Evolutionary conservation across 768 basidiomycete genomes (phyloP), one percentile per base, ranked within the genome.

Genomic region (Boletus rubroflammeus): DNA sequence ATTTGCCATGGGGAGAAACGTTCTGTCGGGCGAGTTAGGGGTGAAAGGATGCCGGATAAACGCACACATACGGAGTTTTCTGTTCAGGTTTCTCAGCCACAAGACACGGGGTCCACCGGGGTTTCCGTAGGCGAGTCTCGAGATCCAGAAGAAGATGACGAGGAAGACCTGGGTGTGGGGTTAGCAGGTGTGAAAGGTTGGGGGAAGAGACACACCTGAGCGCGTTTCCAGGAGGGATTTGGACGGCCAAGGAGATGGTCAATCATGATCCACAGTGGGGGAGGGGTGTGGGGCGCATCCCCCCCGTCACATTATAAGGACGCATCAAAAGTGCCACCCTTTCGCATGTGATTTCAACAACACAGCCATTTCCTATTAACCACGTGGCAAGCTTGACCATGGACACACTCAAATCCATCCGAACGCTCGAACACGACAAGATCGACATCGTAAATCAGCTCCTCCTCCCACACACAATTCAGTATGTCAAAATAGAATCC

Each of bases 1-100:
- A 98, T 79, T 66, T 99, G 95, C 88, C 93, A 99, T n/a, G 97
- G 97, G 0, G 94, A 88, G 75, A 93, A 96, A 21, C 84, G 83
- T 65, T 79, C 86, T 93, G 28, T 47, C 17, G 3, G 6, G 26
- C 23, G 43, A n/a, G 29, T 53, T 40, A 56, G 60, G 23, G 17
- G 7, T 11, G 43, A 45, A 49, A 8, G 4, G 25, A 45, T 3
- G 19, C 5, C 2, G 21, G 2, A 31, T 50, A 13, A 15, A 47
- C 47, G 15, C 13, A 70, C 13, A 70, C 85, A 53, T 66, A 91
- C 88, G 73, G 11, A 92, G 74, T 10, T 66, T 63, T 61, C 77
- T 79, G 64, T 90, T 92, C 19, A 79, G 59, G 35, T 71, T 72
- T 43, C 81, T 78, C 0, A 92, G 65, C 81, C 83, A 84, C 32